Evolutionary conservation across 768 basidiomycete genomes (phyloP), one percentile per base, ranked within the genome.

Genomic region (Pulveroboletus sp.): DNA sequence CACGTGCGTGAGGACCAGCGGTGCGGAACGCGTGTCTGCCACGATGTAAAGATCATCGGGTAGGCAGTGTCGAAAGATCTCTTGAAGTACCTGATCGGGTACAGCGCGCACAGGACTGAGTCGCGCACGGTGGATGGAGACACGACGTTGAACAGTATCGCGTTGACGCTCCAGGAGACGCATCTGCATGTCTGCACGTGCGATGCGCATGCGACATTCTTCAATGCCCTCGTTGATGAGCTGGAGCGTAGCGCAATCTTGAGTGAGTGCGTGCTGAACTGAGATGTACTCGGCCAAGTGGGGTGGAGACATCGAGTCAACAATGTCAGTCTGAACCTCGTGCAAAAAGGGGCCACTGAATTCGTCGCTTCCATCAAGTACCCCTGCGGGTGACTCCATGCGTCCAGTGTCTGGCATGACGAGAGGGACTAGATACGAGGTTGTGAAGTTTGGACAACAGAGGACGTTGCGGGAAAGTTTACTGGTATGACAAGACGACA

Each of bases 51-150:
- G 45, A 10, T 47, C 52, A 17, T 62, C 55, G 0, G 57, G 67
- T 2, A 68, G 28, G 26, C 66, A 70, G 31, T 43, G 52, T 40
- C 48, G 54, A 28, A 68, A 69, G 26, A 71, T 65, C 28, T 67
- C 63, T 47, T 69, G 64, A 5, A 69, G 56, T 0, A 70, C 17
- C 49, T 70, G 68, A 27, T 66, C 57, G 36, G 69, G 69, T 37
- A 69, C 41, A 6, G 44, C 42, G 5, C 64, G 68, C 27, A 66
- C 31, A 31, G 58, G 60, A 49, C 62, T 69, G 52, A 69, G 55
- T 5, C 55, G 60, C 44, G 65, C 67, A 14, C 51, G 64, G 17
- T 65, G 56, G 33, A 58, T 36, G 12, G 51, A 49, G 10, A 65
- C 17, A 33, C 63, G 56, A 15, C 39, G 50, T 26, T 55, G 43